Conservation (phyloP, 371 early-diverging fungal genomes). For the Choanephora cucurbitarum region DNA sequence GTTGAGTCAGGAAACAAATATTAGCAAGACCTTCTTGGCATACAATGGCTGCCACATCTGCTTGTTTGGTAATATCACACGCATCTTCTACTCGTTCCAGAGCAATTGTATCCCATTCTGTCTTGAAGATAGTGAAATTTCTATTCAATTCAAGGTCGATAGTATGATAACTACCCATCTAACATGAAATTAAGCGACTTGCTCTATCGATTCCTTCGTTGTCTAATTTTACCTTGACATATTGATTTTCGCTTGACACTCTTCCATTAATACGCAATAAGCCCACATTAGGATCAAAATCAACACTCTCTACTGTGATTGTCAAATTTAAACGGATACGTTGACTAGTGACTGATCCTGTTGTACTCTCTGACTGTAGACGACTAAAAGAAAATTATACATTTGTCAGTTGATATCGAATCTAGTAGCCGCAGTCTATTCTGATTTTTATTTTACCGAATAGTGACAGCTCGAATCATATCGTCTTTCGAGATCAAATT, state of each 20-base stretch:
- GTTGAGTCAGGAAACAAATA: conserved; percentile 89
- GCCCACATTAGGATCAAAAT: conserved; percentile 88
- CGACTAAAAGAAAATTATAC: conserved; percentile 64
- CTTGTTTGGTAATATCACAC: conserved; percentile 89
- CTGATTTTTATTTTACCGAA: no score
- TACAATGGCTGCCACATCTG: conserved; percentile 94
- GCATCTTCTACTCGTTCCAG: conserved; percentile 87
- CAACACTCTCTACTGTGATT: conserved; percentile 83
- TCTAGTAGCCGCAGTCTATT: neutral
- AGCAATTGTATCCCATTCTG: conserved; percentile 92
- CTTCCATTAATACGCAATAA: conserved; percentile 88
- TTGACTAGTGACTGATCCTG: conserved; percentile 89
- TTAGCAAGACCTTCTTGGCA: conserved; percentile 96
- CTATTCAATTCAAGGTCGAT: conserved; percentile 91
- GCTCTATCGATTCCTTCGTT: neutral
- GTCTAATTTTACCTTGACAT: conserved; percentile 74
- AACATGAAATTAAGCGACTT: neutral
- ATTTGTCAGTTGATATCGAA: neutral
- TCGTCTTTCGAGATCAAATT: conserved; percentile 90
- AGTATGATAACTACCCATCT: conserved; percentile 95
- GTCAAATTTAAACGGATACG: conserved; percentile 83
- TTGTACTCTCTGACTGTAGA: conserved; percentile 79
- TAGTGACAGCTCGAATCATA: conserved; percentile 81
- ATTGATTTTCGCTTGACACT: conserved; percentile 83
- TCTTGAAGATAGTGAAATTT: conserved; percentile 84